Base-by-base conservation (phyloP, 192 early-diverging fungal species). In the Phycomyces nitens region DNA sequence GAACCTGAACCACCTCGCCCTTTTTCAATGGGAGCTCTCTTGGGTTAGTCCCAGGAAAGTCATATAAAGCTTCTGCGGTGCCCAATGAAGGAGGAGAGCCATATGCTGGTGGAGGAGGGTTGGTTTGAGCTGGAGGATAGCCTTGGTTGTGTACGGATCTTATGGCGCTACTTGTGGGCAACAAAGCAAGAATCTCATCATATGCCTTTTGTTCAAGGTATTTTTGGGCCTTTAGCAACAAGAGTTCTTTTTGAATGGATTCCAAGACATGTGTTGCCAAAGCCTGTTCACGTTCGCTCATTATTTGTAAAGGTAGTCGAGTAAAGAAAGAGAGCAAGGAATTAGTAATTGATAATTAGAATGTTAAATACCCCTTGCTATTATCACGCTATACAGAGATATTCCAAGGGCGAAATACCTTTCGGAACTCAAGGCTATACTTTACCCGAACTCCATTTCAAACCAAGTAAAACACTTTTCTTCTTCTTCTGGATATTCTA, bases 1-100 rank as follows among this genome's bases (percentile, higher is more conserved):
- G 58, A 34, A 89, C 72, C 23, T 72, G 42, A 49, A 89, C 84
- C 24, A 82, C 68, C 39, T 89, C 86, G 8, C 86, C 88, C 66
- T 79, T 77, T 51, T 65, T 75, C 60, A 89, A 88, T 14, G 52
- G 58, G 40, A 89, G 70, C 61, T 89, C 88, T 15, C 75, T 77
- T 21, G 78, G 71, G 61, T 84, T 77, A n/a, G 41, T 38, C 14
- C 84, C 86, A 9, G 75, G 64, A 57, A 80, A 89, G 58, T 89
- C 88, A 60, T 86, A 89, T 49, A 86, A 53, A 15, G 88, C 88
- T 23, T 75, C 66, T 41, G 77, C 85, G 23, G 70, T 71, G 9
- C 44, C 34, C 23, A 65, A 29, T 8, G 63, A 26, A 52, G 41
- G 16, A 12, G 15, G 51, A 14, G 62, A 11, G 16, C 43, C 34